Evolutionary conservation across 768 basidiomycete species (phyloP), one percentile per base, ranked within the genome.

Genomic region (Tricholoma sp.): DNA sequence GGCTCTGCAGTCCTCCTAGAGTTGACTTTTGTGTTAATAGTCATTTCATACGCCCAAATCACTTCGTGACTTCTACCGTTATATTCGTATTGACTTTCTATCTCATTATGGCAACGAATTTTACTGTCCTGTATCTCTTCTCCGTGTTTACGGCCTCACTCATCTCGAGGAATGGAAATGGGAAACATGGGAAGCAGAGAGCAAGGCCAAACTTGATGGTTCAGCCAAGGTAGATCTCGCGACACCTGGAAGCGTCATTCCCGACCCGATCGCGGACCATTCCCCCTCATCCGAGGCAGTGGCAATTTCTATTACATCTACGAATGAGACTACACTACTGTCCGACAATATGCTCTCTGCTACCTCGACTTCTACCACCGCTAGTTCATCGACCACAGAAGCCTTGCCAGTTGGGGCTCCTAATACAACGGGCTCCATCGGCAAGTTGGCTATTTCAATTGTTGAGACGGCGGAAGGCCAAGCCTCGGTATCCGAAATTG

Each of bases 151-250:
- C 60, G 97, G 97, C 5, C 84, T 96, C 54, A 98, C 94, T 1
- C 94, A 98, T 73, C 85, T 98, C 61, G 95, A 98, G 60, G 84
- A 94, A 64, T 98, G 91, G 84, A 95, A 96, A 64, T 90, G 92
- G 88, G 91, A 92, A 50, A 76, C 77, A 5, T 93, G 90, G 89
- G 83, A 89, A 63, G 80, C 76, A 3, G 87, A 89, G 66, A 88
- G 87, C 61, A 76, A 70, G 37, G 76, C 76, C 0, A 79, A 80
- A 55, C 66, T 69, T 32, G 76, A 73, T 18, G 75, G 74, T 21
- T 50, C 68, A 5, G 66, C 64, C 10, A 76, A 77, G 46, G 68
- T 63, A 21, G 54, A 58, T 9, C 50, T 32, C 21, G 21, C 58
- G n/a, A 18, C 47, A 12, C 21, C 41, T 11, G 35, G 31, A 35